Evolutionary conservation across 2,329 filamentous ascomycete genomes (phyloP).

Genomic region (Hortaea sp.): DNA sequence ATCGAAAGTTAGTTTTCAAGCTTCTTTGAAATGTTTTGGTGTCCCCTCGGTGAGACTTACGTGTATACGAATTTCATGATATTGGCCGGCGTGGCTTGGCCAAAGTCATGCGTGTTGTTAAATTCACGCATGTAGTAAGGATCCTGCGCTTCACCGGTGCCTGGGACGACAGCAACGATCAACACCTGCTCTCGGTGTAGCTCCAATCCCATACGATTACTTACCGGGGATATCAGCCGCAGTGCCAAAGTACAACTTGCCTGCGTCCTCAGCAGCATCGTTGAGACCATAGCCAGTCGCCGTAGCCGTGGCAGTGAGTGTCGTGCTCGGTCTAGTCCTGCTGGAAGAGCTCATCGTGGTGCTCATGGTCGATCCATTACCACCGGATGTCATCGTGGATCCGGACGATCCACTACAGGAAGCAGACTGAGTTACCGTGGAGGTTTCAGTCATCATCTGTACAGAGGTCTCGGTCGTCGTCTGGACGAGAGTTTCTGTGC

Average conservation of each 20-base stretch:
- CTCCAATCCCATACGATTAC: conserved; percentile 4
- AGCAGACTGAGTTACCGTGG: neutral
- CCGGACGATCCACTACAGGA: no score
- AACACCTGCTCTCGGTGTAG: conserved; percentile 4
- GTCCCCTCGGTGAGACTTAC: no score
- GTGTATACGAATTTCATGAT: conserved; percentile 51
- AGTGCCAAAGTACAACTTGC: conserved; percentile 28
- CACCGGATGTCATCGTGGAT: no score
- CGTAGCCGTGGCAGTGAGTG: conserved; percentile 6
- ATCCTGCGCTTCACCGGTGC: conserved; percentile 38
- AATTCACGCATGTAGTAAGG: conserved; percentile 46
- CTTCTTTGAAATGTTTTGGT: neutral
- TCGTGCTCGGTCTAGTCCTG: conserved; percentile 3
- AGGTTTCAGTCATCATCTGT: conserved; percentile 17
- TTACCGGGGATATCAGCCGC: conserved; percentile 45
- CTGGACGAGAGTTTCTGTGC: neutral
- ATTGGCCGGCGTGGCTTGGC: conserved; percentile 55
- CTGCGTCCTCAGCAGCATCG: conserved; percentile 12
- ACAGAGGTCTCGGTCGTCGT: neutral
- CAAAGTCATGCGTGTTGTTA: conserved; percentile 48
- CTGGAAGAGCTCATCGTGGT: conserved; percentile 1
- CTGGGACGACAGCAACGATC: neutral
- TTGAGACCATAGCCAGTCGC: conserved; percentile 24
- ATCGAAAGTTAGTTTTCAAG: conserved; percentile 20
- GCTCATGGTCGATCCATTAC: no score